Evolutionary conservation across 805 yeast species (phyloP).

Genomic region (Metschnikowia amazonensis): DNA sequence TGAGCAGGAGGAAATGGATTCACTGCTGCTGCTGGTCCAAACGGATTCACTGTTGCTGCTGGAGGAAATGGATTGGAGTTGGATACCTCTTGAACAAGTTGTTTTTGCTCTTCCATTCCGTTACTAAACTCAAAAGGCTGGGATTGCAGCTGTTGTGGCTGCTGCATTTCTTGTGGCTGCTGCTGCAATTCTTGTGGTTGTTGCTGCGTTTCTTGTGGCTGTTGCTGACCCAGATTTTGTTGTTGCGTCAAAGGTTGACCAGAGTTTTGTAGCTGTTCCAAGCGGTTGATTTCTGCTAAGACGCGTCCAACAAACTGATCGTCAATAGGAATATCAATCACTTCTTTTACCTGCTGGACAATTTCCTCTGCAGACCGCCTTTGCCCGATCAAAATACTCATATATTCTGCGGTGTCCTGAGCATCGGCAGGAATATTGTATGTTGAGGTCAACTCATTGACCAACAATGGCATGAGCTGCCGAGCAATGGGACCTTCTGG

Average conservation of each 20-base stretch:
- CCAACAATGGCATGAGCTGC: slow-evolving; percentile 32
- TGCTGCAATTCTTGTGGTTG: neutral
- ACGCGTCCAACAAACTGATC: slow-evolving; percentile 53
- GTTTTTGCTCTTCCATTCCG: neutral
- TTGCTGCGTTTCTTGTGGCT: too few relatives aligned
- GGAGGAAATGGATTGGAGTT: slow-evolving; percentile 9
- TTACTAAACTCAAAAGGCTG: neutral
- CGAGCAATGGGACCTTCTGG: slow-evolving; percentile 40
- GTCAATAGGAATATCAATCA: slow-evolving; percentile 61
- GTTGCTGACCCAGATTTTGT: slow-evolving; percentile 11
- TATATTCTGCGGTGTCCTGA: slow-evolving; percentile 55
- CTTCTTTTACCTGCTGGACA: slow-evolving; percentile 53
- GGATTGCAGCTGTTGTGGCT: slow-evolving; percentile 9
- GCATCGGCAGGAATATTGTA: slow-evolving; percentile 39
- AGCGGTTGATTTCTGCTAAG: slow-evolving; percentile 47
- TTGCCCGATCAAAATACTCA: slow-evolving; percentile 65
- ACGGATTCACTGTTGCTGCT: slow-evolving; percentile 9
- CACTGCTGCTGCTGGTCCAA: slow-evolving; percentile 7
- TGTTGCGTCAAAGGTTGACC: slow-evolving; percentile 6
- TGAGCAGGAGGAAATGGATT: slow-evolving; percentile 11
- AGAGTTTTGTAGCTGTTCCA: slow-evolving; percentile 8
- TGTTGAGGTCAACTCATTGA: slow-evolving; percentile 33
- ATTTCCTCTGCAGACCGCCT: slow-evolving; percentile 61
- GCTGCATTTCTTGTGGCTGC: slow-evolving; percentile 10
- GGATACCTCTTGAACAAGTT: neutral